A percentile compares a stretch with the other conserved stretches of the same genome.
phyloP scores from a whole-genome alignment of 768 basidiomycete genomes.

The Tulasnella sp. region DNA sequence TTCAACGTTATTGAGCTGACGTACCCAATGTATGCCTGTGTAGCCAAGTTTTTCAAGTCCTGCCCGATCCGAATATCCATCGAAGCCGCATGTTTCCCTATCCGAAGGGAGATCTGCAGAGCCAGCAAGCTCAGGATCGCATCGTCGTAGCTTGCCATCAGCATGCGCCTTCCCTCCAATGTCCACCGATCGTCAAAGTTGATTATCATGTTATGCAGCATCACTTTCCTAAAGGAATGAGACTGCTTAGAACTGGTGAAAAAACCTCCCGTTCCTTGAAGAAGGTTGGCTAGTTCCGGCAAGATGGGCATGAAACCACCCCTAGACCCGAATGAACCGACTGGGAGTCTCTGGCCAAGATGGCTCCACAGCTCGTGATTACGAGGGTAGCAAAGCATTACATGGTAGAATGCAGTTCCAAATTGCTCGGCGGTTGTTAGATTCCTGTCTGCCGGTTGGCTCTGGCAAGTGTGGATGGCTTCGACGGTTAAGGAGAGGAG shows the following conservation, averaged over 20 bases:
- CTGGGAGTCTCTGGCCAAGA: neutral
- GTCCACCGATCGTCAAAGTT: neutral
- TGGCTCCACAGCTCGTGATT: neutral
- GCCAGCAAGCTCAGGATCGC: neutral
- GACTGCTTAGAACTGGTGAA: neutral
- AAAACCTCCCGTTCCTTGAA: neutral
- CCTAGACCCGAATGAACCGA: neutral
- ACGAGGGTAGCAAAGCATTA: neutral
- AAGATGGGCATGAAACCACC: neutral
- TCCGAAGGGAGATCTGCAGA: neutral
- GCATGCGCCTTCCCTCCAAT: neutral
- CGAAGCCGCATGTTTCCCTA: neutral
- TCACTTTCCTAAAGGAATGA: neutral
- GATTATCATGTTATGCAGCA: neutral
- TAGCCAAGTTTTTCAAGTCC: neutral
- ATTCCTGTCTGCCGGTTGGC: too few relatives aligned
- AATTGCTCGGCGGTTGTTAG: constrained; percentile 3
- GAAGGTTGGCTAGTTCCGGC: neutral
- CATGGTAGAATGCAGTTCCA: neutral
- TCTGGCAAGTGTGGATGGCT: too few relatives aligned
- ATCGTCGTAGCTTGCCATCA: neutral
- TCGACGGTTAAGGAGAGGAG: too few relatives aligned
- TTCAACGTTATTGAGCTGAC: neutral
- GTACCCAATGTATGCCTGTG: neutral
- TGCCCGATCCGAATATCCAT: neutral